These are phyloP conservation scores for Phyllostachys edulis DNA, from an alignment of 176 grass and related monocot species.

Conservation along the genomic window DNA sequence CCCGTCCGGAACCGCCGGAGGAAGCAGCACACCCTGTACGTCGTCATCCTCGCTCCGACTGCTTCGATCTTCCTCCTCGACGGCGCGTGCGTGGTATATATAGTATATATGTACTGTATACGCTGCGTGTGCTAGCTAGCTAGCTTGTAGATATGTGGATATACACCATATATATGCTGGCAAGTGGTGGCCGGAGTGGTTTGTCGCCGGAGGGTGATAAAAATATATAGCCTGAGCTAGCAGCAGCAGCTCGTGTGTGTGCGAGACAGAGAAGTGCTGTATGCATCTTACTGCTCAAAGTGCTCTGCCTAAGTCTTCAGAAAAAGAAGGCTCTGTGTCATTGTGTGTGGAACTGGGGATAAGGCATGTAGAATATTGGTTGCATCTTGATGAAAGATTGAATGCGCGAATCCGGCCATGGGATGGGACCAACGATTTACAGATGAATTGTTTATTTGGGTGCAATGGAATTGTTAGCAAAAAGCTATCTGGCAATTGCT, in stretches of 20 bases:
- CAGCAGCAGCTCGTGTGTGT: background rate
- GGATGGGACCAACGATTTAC: background rate
- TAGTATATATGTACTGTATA: background rate
- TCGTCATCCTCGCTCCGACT: slow-evolving; percentile 36
- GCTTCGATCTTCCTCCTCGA: background rate
- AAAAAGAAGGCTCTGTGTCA: too few relatives aligned
- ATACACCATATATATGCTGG: background rate
- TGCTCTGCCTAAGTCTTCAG: too few relatives aligned
- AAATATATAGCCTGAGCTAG: background rate
- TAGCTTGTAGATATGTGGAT: background rate
- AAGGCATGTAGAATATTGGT: background rate
- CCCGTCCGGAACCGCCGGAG: slow-evolving; percentile 59
- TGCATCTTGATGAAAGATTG: background rate
- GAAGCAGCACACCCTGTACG: slow-evolving; percentile 76
- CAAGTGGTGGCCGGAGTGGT: background rate
- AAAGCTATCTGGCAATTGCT: background rate
- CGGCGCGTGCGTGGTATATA: background rate
- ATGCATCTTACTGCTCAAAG: too few relatives aligned
- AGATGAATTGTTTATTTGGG: too few relatives aligned
- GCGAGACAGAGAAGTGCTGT: too few relatives aligned
- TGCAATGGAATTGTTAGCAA: background rate
- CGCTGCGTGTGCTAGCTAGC: background rate
- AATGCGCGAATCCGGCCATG: background rate
- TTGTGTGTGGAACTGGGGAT: background rate
- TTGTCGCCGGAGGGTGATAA: background rate